Conservation (phyloP, 208 protist genomes). For the Leishmania aethiopica region DNA sequence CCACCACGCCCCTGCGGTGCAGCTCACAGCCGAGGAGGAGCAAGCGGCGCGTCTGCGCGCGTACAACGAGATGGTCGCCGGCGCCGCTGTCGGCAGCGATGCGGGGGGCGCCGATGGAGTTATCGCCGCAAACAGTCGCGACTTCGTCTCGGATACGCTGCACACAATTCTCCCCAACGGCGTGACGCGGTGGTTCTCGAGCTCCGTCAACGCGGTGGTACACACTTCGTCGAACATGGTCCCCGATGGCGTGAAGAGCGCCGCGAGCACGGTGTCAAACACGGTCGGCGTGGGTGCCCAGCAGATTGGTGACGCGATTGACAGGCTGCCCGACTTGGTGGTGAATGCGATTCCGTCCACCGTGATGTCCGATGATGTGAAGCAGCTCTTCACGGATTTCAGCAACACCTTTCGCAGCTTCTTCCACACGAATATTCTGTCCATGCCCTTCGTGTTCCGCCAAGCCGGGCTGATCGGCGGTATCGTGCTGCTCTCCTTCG, state of each 20-base stretch:
- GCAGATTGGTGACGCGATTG: conserved; percentile 36
- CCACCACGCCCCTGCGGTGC: background rate
- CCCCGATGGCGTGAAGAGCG: conserved; percentile 26
- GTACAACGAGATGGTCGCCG: conserved; percentile 33
- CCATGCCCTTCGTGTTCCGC: conserved; percentile 60
- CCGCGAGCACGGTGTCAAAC: conserved; percentile 15
- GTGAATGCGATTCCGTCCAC: conserved; percentile 39
- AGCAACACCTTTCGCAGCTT: conserved; percentile 58
- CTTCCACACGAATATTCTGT: conserved; percentile 61
- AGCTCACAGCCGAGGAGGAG: conserved; percentile 41
- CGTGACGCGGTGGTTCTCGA: conserved; percentile 15
- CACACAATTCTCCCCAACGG: conserved; percentile 27
- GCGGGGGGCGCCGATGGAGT: background rate
- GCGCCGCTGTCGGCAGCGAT: background rate
- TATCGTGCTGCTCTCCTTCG: conserved; percentile 47
- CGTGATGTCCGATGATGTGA: conserved; percentile 50
- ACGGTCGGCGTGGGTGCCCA: conserved; percentile 28
- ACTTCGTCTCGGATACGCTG: conserved; percentile 38
- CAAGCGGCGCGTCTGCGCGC: conserved; percentile 40
- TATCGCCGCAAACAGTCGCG: conserved; percentile 3
- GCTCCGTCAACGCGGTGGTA: conserved; percentile 18
- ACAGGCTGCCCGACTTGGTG: conserved; percentile 37
- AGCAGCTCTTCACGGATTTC: conserved; percentile 57
- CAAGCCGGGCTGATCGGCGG: conserved; percentile 50
- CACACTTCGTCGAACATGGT: conserved; percentile 14